Conservation (phyloP, 768 basidiomycete species). For the Auriculariales sp. region DNA sequence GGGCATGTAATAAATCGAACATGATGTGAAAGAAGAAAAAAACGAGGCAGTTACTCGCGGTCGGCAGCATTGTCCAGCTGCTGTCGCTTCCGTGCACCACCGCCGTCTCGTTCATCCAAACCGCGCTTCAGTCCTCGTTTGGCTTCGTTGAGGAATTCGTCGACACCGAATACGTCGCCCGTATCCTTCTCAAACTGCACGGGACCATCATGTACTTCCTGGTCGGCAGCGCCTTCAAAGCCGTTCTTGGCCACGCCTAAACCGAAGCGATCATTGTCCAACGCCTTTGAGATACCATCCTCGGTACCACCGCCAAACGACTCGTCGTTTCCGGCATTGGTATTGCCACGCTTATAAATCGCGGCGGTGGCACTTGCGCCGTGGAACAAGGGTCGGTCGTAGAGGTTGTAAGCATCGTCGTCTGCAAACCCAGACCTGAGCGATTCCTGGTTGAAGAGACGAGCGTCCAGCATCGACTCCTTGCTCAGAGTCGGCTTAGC, state of each 20-base stretch:
- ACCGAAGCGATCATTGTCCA: slow-evolving; percentile 88
- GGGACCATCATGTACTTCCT: slow-evolving; percentile 80
- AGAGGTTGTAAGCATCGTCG: slow-evolving; percentile 87
- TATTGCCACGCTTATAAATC: slow-evolving; percentile 93
- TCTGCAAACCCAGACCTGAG: slow-evolving; percentile 70
- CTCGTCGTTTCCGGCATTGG: slow-evolving; percentile 74
- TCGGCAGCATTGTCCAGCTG: slow-evolving; percentile 51
- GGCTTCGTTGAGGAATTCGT: slow-evolving; percentile 94
- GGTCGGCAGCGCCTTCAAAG: slow-evolving; percentile 81
- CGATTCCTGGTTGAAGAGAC: slow-evolving; percentile 94
- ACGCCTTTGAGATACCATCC: slow-evolving; percentile 80
- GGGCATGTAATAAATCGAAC: too few relatives aligned
- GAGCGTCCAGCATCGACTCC: slow-evolving; percentile 93
- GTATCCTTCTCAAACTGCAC: slow-evolving; percentile 99
- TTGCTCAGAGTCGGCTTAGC: slow-evolving; percentile 95
- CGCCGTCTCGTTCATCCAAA: slow-evolving; percentile 50
- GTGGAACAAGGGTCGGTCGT: slow-evolving; percentile 90
- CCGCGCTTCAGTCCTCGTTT: slow-evolving; percentile 90
- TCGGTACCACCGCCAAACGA: slow-evolving; percentile 90
- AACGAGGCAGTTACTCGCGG: too few relatives aligned
- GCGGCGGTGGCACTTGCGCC: slow-evolving; percentile 95
- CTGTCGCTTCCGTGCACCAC: slow-evolving; percentile 49
- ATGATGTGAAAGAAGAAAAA: too few relatives aligned
- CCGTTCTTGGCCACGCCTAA: slow-evolving; percentile 73
- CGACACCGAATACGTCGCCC: slow-evolving; percentile 90